Conservation (phyloP, 2,329 filamentous ascomycete species). For the Penicillium freii region DNA sequence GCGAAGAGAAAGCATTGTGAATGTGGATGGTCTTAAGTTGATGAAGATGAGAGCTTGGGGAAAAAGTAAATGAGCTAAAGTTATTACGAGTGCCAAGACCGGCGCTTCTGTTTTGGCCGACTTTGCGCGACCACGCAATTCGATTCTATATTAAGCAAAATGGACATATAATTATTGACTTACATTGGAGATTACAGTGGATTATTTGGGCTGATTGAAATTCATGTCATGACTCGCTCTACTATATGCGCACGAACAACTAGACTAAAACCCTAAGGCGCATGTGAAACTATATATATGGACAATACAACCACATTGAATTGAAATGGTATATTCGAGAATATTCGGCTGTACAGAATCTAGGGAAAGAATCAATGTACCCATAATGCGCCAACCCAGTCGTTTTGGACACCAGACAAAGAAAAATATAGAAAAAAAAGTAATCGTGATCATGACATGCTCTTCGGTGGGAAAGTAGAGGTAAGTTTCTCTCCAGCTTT, state of each 20-base stretch:
- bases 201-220: neutral
- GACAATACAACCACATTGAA: neutral
- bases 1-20: slow-evolving; percentile 69
- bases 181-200: neutral
- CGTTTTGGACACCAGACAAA: slow-evolving; percentile 17
- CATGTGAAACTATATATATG: neutral
- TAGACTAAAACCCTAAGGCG: neutral
- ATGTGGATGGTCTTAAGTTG: slow-evolving; percentile 11
- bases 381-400: slow-evolving; percentile 24
- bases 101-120: slow-evolving; percentile 16
- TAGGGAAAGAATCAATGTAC: slow-evolving; percentile 22
- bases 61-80: slow-evolving; percentile 24
- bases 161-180: neutral
- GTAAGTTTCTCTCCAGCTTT: slow-evolving; percentile 62
- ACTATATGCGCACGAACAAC: neutral
- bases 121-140: slow-evolving; percentile 20
- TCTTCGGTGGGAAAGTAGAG: slow-evolving; percentile 77
- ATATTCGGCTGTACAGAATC: slow-evolving; percentile 15
- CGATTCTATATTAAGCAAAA: neutral
- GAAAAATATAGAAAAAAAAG: slow-evolving; percentile 12
- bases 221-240: neutral
- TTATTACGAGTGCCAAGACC: slow-evolving; percentile 29
- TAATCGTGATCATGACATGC: slow-evolving; percentile 43
- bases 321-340: slow-evolving; percentile 11
- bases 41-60: slow-evolving; percentile 17